Conservation (phyloP, 2,329 filamentous ascomycete species). For the Aspergillus sp. region DNA sequence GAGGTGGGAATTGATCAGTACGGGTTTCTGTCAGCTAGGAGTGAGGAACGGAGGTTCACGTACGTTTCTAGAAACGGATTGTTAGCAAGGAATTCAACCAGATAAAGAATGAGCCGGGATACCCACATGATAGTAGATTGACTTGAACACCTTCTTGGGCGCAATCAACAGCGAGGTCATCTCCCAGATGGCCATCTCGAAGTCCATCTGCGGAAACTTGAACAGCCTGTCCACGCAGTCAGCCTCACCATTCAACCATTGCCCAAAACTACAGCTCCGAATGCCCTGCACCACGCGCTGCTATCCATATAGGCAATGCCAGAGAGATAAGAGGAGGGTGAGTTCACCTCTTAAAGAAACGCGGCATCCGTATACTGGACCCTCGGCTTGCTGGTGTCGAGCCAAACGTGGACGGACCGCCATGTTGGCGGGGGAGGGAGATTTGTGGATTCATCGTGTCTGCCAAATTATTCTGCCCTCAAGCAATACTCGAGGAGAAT, state of each 20-base stretch:
- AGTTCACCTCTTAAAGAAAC: conserved; percentile 55
- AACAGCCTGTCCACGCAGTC: conserved; percentile 43
- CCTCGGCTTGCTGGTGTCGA: conserved; percentile 43
- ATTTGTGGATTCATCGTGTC: conserved; percentile 52
- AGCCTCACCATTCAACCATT: conserved; percentile 4
- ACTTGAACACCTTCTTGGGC: conserved; percentile 63
- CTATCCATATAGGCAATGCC: background rate
- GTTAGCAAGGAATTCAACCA: background rate
- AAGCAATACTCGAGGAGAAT: background rate
- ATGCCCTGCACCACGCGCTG: too few species aligned
- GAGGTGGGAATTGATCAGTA: conserved; percentile 4
- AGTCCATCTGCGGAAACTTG: conserved; percentile 68
- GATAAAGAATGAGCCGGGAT: background rate
- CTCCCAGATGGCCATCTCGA: conserved; percentile 66
- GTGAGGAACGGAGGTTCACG: conserved; percentile 4
- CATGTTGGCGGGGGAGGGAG: conserved; percentile 51
- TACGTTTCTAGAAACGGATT: conserved; percentile 31
- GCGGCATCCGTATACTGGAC: conserved; percentile 52
- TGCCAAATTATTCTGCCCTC: background rate
- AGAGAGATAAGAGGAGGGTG: too few species aligned
- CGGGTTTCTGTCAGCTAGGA: background rate
- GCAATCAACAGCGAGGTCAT: conserved; percentile 61
- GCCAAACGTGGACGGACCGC: conserved; percentile 46
- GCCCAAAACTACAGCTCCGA: too few species aligned
- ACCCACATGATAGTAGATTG: conserved; percentile 61